Conservation (phyloP, 2,329 filamentous ascomycete genomes). For the Penicillium sp. region DNA sequence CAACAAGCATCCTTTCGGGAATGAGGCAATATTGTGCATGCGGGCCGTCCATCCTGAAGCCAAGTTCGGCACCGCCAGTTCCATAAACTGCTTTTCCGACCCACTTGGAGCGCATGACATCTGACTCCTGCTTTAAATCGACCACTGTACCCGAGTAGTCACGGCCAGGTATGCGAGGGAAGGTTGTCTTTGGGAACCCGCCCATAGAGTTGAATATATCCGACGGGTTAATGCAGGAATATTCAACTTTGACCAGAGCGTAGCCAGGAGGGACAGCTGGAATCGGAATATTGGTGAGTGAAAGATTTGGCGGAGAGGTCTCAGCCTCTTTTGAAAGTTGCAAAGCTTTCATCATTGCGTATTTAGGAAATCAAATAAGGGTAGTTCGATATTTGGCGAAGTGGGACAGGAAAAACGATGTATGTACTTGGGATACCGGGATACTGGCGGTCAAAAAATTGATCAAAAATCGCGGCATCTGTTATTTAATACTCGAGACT, state of each 20-base stretch:
- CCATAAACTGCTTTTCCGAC: conserved; percentile 32
- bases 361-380: too few relatives aligned
- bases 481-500: too few relatives aligned
- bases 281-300: conserved; percentile 5
- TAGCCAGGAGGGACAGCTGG: conserved; percentile 22
- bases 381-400: too few relatives aligned
- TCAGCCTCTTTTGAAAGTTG: too few relatives aligned
- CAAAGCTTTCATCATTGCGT: too few relatives aligned
- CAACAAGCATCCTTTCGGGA: conserved; percentile 15
- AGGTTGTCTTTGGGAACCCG: conserved; percentile 32
- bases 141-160: conserved; percentile 34
- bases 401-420: too few relatives aligned
- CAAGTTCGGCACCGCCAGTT: conserved; percentile 26
- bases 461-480: too few relatives aligned
- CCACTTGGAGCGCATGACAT: conserved; percentile 10
- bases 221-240: conserved; percentile 30
- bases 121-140: conserved; percentile 11
- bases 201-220: conserved; percentile 35
- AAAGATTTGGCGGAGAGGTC: background rate
- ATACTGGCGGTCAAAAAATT: too few relatives aligned
- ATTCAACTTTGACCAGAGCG: conserved; percentile 29
- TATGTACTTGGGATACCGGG: too few relatives aligned
- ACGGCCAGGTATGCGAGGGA: conserved; percentile 32
- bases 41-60: conserved; percentile 28
- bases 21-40: conserved; percentile 30